Evolutionary conservation across 176 grass and related monocot species (phyloP).

Genomic region (Oryza glaberrima): DNA sequence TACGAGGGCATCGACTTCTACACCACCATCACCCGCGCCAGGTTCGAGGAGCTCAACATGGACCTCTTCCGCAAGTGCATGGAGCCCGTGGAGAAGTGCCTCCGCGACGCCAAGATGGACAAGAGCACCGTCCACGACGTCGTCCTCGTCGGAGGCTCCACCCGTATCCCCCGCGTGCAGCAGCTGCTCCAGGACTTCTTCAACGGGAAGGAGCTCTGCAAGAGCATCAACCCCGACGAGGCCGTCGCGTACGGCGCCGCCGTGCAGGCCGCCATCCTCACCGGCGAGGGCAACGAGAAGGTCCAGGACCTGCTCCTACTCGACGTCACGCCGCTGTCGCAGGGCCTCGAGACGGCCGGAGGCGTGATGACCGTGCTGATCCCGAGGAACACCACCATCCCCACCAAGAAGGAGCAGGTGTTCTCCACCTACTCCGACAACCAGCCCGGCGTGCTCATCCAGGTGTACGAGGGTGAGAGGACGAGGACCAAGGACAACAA

Average conservation of each 20-base stretch:
- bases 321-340: slow-evolving; percentile 78
- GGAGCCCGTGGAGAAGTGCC: slow-evolving; percentile 93
- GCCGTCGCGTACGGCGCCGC: slow-evolving; percentile 93
- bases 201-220: slow-evolving; percentile 96
- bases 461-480: slow-evolving; percentile 92
- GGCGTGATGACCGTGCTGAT: slow-evolving; percentile 81
- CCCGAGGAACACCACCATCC: slow-evolving; percentile 88
- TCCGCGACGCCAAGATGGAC: slow-evolving; percentile 97
- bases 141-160: slow-evolving; percentile 89
- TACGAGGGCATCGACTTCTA: slow-evolving; percentile 96
- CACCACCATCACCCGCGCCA: slow-evolving; percentile 85
- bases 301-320: slow-evolving; percentile 81
- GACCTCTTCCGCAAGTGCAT: slow-evolving; percentile 94
- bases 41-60: slow-evolving; percentile 97
- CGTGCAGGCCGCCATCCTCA: slow-evolving; percentile 86
- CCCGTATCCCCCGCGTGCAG: slow-evolving; percentile 84
- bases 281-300: slow-evolving; percentile 87
- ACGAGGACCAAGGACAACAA: slow-evolving; percentile 83
- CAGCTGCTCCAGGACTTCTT: slow-evolving; percentile 95
- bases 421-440: slow-evolving; percentile 95
- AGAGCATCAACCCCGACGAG: slow-evolving; percentile 99
- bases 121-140: slow-evolving; percentile 86
- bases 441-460: slow-evolving; percentile 88
- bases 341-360: slow-evolving; percentile 79
- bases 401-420: slow-evolving; percentile 91